Percentiles rank a stretch among this genome's conserved stretches.
phyloP scores from a whole-genome alignment of 2,329 filamentous ascomycete genomes.

The Dactylellina sp. region DNA sequence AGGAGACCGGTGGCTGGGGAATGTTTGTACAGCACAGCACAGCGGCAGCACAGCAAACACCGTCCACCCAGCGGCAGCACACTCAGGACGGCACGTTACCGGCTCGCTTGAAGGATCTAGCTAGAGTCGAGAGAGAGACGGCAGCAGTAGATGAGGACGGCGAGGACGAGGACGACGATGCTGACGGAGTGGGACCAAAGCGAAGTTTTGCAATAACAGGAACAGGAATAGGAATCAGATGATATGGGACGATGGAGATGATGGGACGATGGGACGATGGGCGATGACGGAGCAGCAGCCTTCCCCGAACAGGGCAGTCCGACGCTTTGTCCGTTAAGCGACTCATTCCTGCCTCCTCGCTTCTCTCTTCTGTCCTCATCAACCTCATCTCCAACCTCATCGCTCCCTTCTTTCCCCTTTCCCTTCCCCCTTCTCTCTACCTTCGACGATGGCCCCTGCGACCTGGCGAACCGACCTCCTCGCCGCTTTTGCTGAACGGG shows the following conservation, averaged over 20 bases:
- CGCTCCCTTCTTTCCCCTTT: not conserved
- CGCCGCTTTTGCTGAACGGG: conserved; percentile 57
- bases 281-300: conserved; percentile 34
- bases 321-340: too few species aligned
- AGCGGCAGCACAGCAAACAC: conserved; percentile 6
- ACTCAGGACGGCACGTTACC: not conserved
- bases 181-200: conserved; percentile 32
- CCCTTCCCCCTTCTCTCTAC: not conserved
- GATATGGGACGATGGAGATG: conserved; percentile 1
- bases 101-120: too few species aligned
- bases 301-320: conserved; percentile 12
- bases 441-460: conserved; percentile 29
- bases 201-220: conserved; percentile 7
- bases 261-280: not conserved
- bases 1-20: conserved; percentile 47
- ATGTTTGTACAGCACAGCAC: conserved; percentile 24
- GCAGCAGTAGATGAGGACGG: not conserved
- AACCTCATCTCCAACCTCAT: conserved; percentile 8
- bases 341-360: too few species aligned
- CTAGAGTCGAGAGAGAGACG: not conserved
- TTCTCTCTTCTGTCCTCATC: too few species aligned
- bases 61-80: too few species aligned
- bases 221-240: not conserved
- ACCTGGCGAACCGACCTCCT: conserved; percentile 58
- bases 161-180: conserved; percentile 7